Base-by-base conservation (phyloP, 352 stramenopile genomes). In the Globisporangium rhizosaccharum region DNA sequence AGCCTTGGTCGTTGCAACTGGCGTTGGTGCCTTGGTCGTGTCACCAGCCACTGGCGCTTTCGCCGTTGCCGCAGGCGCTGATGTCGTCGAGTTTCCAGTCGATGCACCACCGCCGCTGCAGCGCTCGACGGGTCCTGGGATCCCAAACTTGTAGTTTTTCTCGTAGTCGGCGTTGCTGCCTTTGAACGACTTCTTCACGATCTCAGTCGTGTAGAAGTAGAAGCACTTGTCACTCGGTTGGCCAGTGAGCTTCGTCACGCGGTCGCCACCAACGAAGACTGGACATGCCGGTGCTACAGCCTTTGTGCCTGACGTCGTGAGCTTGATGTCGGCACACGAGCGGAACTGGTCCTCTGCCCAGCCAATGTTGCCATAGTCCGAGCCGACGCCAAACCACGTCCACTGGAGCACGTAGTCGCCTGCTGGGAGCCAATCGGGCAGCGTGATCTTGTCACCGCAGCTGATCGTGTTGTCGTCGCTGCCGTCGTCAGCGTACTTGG, bases 401-500 rank as follows among this genome's bases (percentile, higher is more conserved):
- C 73, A 84, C 57, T 87, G 76, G 52, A 87, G 55, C 39, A 84
- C 74, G 46, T 85, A 85, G 63, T 85, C 75, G 3, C 75, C 75
- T 30, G 70, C 60, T 14, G 59, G 52, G 1, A 81, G 51, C 67
- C 73, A 79, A 53, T 82, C 64, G 0, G 75, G 75, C 0, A 85
- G 65, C 46, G 61, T 79, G 63, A 85, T 72, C n/a, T 73, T 81
- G 51, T 72, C 70, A 8, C 67, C 64, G 15, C 75, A 85, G 17
- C 58, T 61, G 49, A 85, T 81, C 14, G 59, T 64, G 28, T 81
- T 61, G 57, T 66, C 66, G 6, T 56, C 67, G 5, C 63, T 63
- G 51, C 57, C 69, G 58, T 86, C 76, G n/a, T 68, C 67, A 8
- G 68, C 66, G 53, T 75, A 86, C 39, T 54, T 68, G 59, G 61